Evolutionary conservation across 164 flowering plant genomes (phyloP).

Genomic region (Buxus sempervirens): DNA sequence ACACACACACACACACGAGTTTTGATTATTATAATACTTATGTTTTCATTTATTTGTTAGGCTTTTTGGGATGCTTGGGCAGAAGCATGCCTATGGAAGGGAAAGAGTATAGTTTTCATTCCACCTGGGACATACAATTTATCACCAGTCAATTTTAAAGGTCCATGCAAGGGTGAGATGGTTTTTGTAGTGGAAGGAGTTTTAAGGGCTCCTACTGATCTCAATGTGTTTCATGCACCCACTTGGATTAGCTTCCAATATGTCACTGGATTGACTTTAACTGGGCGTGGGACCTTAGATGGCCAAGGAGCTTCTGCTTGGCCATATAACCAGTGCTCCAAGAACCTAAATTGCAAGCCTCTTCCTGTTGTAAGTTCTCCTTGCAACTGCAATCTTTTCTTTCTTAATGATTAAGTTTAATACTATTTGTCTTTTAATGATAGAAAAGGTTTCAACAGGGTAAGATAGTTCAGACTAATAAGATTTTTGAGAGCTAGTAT

Average conservation of each 20-base stretch:
- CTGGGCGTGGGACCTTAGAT: conserved; percentile 30
- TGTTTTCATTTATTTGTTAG: neutral
- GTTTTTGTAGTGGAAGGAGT: conserved; percentile 2
- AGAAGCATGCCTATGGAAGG: conserved; percentile 22
- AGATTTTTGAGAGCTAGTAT: neutral
- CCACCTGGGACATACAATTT: conserved; percentile 20
- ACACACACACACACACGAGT: too few relatives aligned
- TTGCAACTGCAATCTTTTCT: neutral
- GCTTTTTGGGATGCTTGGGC: conserved; percentile 25
- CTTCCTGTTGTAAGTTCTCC: conserved; percentile 23
- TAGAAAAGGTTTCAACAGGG: too few relatives aligned
- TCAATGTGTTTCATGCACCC: neutral
- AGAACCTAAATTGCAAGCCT: conserved; percentile 16
- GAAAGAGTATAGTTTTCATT: conserved; percentile 5
- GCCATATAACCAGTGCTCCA: conserved; percentile 22
- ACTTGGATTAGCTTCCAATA: conserved; percentile 27
- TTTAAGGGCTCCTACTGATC: conserved; percentile 11
- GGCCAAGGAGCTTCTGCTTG: conserved; percentile 34
- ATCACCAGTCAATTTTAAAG: conserved; percentile 1
- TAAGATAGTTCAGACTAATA: too few relatives aligned
- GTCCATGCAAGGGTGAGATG: conserved; percentile 22
- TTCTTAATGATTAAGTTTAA: too few relatives aligned
- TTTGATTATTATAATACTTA: too few relatives aligned
- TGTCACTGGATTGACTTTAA: conserved; percentile 9
- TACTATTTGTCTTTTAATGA: too few relatives aligned